Evolutionary conservation across 73 alveolate genomes (phyloP).

Genomic region (Paramecium bursaria): DNA sequence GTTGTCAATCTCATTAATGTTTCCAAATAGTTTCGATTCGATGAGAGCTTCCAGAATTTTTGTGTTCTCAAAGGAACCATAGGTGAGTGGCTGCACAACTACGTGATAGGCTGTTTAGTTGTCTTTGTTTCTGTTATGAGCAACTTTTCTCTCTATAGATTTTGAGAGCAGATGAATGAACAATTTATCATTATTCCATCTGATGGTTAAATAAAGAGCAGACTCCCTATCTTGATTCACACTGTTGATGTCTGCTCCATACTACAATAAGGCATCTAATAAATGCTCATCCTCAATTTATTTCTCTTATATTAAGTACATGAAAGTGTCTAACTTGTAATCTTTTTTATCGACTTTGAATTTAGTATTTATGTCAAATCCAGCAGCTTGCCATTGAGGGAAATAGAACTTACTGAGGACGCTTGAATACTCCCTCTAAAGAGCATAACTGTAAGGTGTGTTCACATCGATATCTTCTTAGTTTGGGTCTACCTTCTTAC

Average conservation of each 20-base stretch:
- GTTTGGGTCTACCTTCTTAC: constrained; percentile 45
- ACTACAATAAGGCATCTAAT: neutral
- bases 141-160: constrained; percentile 57
- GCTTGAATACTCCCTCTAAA: neutral
- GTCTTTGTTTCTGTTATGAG: constrained; percentile 73
- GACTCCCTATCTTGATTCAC: constrained; percentile 81
- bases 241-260: constrained; percentile 69
- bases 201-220: constrained; percentile 81
- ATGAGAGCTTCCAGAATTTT: constrained; percentile 75
- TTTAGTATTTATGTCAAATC: constrained; percentile 4
- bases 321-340: neutral
- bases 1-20: constrained; percentile 71
- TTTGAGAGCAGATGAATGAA: constrained; percentile 70
- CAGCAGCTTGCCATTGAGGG: neutral
- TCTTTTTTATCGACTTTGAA: constrained; percentile 5
- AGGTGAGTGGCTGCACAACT: constrained; percentile 82
- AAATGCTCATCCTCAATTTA: constrained; percentile 3
- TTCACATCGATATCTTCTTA: constrained; percentile 12
- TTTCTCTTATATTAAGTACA: constrained; percentile 2
- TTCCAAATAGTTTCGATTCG: constrained; percentile 3
- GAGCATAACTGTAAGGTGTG: constrained; percentile 62
- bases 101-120: constrained; percentile 86
- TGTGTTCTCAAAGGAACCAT: constrained; percentile 93
- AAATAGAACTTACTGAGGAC: neutral
- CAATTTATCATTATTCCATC: constrained; percentile 78